These are phyloP conservation scores for Drechslera avenae DNA, from an alignment of 2,329 filamentous ascomycete species.

Conservation along the genomic window DNA sequence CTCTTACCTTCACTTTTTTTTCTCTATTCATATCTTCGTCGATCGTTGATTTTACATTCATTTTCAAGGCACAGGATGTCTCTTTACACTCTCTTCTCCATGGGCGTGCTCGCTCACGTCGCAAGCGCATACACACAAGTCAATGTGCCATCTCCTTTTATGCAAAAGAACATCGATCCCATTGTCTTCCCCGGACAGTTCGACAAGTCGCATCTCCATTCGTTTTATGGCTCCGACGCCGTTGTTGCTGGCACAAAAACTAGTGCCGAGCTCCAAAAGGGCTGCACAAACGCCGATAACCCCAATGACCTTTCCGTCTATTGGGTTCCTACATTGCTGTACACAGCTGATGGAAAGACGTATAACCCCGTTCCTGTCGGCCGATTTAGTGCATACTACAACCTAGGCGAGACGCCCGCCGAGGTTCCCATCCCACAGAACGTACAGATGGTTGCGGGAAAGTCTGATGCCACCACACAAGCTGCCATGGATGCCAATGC, in stretches of 20 bases:
- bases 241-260: conserved; percentile 49
- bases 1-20: background rate
- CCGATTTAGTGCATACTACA: conserved; percentile 57
- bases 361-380: conserved; percentile 39
- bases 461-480: conserved; percentile 42
- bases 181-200: conserved; percentile 51
- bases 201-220: conserved; percentile 51
- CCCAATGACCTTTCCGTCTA: conserved; percentile 56
- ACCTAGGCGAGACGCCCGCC: conserved; percentile 48
- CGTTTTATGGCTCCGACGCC: conserved; percentile 54
- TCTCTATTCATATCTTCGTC: background rate
- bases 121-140: conserved; percentile 44
- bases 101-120: conserved; percentile 33
- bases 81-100: conserved; percentile 31
- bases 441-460: conserved; percentile 51
- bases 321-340: conserved; percentile 54
- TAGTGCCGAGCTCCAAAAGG: conserved; percentile 48
- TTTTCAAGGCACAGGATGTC: conserved; percentile 40
- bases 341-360: conserved; percentile 43
- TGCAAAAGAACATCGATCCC: conserved; percentile 55
- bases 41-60: conserved; percentile 18
- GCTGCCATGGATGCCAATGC: conserved; percentile 29
- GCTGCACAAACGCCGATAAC: conserved; percentile 55
- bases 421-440: conserved; percentile 55
- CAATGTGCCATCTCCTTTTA: conserved; percentile 45